Evolutionary conservation across 2,329 filamentous ascomycete species (phyloP), one percentile per base, ranked within the genome.

Genomic region (Aspergillus alliaceus): DNA sequence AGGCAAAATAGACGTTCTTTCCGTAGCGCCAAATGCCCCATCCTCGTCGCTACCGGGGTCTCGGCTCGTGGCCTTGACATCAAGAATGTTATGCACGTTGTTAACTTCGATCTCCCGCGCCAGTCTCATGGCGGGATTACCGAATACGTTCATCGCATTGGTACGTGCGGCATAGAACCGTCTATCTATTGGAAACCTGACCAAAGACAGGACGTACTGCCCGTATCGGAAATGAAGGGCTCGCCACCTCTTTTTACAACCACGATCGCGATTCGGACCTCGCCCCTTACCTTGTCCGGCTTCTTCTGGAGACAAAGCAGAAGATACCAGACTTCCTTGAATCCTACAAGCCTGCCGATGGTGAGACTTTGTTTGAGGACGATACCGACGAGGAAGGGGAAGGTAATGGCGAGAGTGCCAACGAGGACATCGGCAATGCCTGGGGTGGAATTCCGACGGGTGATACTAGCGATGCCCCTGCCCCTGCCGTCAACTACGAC

Each of bases 61-160:
- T 87, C 89, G 51, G 90, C 91, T 69, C 91, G 95, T 66, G 95
- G 95, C 6, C 87, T 97, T 32, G 93, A 98, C 65, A 88, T 97
- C 34, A 85, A 85, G 57, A 91, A 95, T 63, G 88, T 98, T 6
- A 86, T 88, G 79, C 91, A 96, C 62, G 90, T 99, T 59, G 88
- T 99, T 82, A 98, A 99, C 77, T 98, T 87, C 66, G 93, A 98
- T 59, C 79, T 98, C 1, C 93, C 93, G 0, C 86, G 82, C 5
- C 76, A 81, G 42, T 79, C 86, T 1, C 83, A 93, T 65, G 92
- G 91, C n/a, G 93, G 93, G 2, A 96, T 97, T 55, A 87, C 90
- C 49, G 95, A 98, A 72, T 99, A 98, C 66, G 87, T 90, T 25
- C 95, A 99, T 70, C 91, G 95, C 12, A 98, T 98, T 70, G 95